A percentile compares a stretch with the other conserved stretches of the same genome.
phyloP scores from a whole-genome alignment of 257 asterid species.

The Solanum raphanifolium region DNA sequence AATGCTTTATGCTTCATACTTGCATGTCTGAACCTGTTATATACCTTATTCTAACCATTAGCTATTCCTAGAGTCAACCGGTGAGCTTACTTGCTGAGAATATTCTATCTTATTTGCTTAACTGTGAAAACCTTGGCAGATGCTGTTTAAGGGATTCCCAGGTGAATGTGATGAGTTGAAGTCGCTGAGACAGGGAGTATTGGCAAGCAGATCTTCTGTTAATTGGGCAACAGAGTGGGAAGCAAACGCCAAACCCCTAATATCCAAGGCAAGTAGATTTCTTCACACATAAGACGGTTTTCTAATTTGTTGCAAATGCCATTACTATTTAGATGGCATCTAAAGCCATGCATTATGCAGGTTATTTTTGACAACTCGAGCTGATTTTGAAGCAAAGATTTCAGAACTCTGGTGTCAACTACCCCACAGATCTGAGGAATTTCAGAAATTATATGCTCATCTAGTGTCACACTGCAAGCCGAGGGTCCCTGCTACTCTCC shows the following conservation, averaged over 20 bases:
- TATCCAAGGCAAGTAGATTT: slow-evolving; percentile 41
- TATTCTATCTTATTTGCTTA: background rate
- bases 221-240: slow-evolving; percentile 88
- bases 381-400: slow-evolving; percentile 12
- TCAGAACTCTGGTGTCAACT: background rate
- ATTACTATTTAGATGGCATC: background rate
- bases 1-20: background rate
- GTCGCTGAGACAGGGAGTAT: slow-evolving; percentile 52
- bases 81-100: background rate
- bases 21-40: background rate
- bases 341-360: slow-evolving; percentile 16
- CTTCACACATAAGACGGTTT: background rate
- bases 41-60: background rate
- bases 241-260: slow-evolving; percentile 64
- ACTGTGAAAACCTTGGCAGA: slow-evolving; percentile 24
- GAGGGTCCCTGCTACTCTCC: background rate
- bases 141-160: slow-evolving; percentile 84
- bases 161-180: slow-evolving; percentile 45
- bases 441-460: background rate
- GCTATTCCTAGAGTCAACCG: background rate
- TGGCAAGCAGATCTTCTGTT: slow-evolving; percentile 54
- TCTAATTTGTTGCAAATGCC: background rate
- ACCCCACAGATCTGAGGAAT: background rate
- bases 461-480: background rate
- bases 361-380: slow-evolving; percentile 36